Percentiles rank a stretch among this genome's conserved stretches.
Conservation (phyloP, 495 filamentous ascomycete species). For the Pseudevernia furfuracea region DNA sequence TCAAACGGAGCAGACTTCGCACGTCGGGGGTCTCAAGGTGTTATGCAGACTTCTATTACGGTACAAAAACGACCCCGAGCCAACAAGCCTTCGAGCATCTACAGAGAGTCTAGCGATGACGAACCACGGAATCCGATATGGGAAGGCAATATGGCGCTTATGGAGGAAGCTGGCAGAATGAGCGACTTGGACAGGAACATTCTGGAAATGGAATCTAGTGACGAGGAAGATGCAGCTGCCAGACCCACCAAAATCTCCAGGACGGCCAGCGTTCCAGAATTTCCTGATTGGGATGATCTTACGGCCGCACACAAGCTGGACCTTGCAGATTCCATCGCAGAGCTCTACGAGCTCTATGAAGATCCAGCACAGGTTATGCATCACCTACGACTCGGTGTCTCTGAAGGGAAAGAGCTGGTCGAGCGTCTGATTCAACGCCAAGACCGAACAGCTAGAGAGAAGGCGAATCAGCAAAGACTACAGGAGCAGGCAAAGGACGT, state of each 20-base stretch:
- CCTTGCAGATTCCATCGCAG: slow-evolving; percentile 33
- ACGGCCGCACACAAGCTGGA: slow-evolving; percentile 27
- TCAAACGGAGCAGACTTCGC: neutral
- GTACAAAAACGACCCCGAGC: neutral
- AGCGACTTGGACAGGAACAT: slow-evolving; percentile 12
- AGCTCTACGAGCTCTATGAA: slow-evolving; percentile 31
- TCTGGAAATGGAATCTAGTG: slow-evolving; percentile 22
- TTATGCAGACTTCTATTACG: neutral
- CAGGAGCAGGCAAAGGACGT: neutral
- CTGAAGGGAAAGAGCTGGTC: slow-evolving; percentile 23
- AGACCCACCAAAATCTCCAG: slow-evolving; percentile 11
- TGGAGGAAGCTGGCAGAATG: slow-evolving; percentile 21
- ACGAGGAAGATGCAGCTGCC: slow-evolving; percentile 20
- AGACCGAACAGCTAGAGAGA: slow-evolving; percentile 18
- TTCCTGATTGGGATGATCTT: slow-evolving; percentile 35
- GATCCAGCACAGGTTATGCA: slow-evolving; percentile 2
- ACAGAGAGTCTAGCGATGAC: slow-evolving; percentile 32
- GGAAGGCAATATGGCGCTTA: slow-evolving; percentile 32
- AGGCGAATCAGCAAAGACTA: neutral
- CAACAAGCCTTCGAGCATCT: slow-evolving; percentile 24
- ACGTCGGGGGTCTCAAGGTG: neutral
- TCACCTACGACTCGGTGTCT: slow-evolving; percentile 27
- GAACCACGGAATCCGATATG: slow-evolving; percentile 32
- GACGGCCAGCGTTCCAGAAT: neutral
- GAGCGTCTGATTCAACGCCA: slow-evolving; percentile 24